These are phyloP conservation scores for button mushroom (Agaricus bisporus) DNA, from an alignment of 768 basidiomycete species.

Conservation along the genomic window DNA sequence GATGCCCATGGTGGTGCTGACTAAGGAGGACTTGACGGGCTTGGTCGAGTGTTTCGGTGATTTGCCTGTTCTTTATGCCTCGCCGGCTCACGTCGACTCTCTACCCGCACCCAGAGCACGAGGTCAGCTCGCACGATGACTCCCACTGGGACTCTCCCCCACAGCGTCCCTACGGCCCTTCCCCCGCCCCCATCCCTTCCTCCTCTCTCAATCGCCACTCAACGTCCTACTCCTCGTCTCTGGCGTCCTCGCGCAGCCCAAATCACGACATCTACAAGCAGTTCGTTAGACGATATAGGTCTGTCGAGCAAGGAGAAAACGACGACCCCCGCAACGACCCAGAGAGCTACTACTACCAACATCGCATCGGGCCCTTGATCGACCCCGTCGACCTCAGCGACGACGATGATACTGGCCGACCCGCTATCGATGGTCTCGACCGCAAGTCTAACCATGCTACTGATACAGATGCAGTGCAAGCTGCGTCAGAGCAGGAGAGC, in stretches of 20 bases:
- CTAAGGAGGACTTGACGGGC: background rate
- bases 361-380: conserved; percentile 59
- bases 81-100: conserved; percentile 63
- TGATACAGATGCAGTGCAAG: conserved; percentile 60
- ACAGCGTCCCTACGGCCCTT: conserved; percentile 23
- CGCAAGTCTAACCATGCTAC: conserved; percentile 45
- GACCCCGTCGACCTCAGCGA: conserved; percentile 71
- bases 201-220: conserved; percentile 23
- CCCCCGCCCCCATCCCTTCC: conserved; percentile 27
- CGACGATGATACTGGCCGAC: conserved; percentile 56
- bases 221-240: conserved; percentile 16
- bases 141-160: conserved; percentile 35
- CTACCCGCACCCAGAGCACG: conserved; percentile 52
- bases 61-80: conserved; percentile 21
- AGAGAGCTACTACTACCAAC: conserved; percentile 78
- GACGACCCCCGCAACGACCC: conserved; percentile 72
- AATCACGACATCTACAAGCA: conserved; percentile 69
- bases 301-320: conserved; percentile 38
- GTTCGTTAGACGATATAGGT: conserved; percentile 72
- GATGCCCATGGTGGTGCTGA: conserved; percentile 65
- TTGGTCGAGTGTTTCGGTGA: background rate
- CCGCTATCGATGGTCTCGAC: conserved; percentile 37
- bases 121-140: conserved; percentile 30
- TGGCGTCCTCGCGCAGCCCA: conserved; percentile 18
- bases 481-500: conserved; percentile 66